Conservation (phyloP, 2,329 filamentous ascomycete genomes). For the Hymenoscyphus scutula region DNA sequence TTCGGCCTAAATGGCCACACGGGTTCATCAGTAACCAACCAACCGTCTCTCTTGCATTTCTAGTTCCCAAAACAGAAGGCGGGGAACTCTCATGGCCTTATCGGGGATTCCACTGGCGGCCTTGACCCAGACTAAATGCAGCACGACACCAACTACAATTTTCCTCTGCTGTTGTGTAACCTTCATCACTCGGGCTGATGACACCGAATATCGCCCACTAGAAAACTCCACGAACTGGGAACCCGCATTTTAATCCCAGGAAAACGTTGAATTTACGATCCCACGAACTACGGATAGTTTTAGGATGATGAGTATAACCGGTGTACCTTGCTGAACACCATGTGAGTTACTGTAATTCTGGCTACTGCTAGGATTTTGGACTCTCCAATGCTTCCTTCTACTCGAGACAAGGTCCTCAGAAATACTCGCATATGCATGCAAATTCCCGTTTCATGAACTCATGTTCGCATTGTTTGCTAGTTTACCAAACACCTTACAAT, state of each 20-base stretch:
- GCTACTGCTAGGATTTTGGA: not conserved
- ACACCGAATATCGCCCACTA: not conserved
- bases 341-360: too few relatives aligned
- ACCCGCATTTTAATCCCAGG: not conserved
- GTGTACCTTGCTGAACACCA: too few relatives aligned
- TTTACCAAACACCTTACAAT: not conserved
- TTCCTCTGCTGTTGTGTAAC: not conserved
- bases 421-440: not conserved
- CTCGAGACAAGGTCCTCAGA: not conserved
- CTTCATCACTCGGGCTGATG: not conserved
- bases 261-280: not conserved
- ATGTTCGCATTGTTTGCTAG: not conserved
- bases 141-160: not conserved
- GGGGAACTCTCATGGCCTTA: not conserved
- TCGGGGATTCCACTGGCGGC: too few relatives aligned
- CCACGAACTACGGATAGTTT: not conserved
- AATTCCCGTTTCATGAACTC: not conserved
- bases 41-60: not conserved
- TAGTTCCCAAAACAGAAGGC: not conserved
- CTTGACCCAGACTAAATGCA: not conserved
- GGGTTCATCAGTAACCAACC: not conserved
- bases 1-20: conserved; percentile 9
- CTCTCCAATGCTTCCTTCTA: not conserved
- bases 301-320: not conserved
- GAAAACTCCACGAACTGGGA: not conserved